Conservation (phyloP, 2,329 filamentous ascomycete genomes). For the Pseudocercospora eumusae region DNA sequence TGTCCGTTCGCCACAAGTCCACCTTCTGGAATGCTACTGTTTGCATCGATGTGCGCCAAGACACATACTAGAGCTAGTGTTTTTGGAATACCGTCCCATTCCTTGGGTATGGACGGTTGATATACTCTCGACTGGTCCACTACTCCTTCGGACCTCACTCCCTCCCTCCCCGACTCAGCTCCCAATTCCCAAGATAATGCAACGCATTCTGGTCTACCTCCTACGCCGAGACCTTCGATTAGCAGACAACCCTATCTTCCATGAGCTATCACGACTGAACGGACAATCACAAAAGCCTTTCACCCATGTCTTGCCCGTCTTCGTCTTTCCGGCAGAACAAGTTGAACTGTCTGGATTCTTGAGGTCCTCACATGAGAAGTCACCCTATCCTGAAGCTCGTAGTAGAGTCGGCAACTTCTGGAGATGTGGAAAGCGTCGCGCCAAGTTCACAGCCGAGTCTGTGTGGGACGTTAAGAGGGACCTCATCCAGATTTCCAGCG, state of each 20-base stretch:
- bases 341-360: conserved; percentile 75
- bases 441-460: conserved; percentile 70
- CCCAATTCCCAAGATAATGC: neutral
- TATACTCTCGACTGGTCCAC: neutral
- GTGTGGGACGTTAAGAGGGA: conserved; percentile 70
- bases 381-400: conserved; percentile 68
- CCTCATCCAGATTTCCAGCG: conserved; percentile 61
- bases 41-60: neutral
- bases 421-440: conserved; percentile 71
- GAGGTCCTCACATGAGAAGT: conserved; percentile 50
- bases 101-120: neutral
- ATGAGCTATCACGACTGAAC: conserved; percentile 55
- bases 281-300: conserved; percentile 47
- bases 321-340: conserved; percentile 68
- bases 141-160: neutral
- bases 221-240: conserved; percentile 72
- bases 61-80: neutral
- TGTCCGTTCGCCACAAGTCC: no score
- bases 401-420: conserved; percentile 68
- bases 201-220: conserved; percentile 66
- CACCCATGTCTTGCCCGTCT: conserved; percentile 72
- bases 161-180: neutral
- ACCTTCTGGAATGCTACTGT: neutral
- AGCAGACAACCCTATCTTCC: conserved; percentile 72
- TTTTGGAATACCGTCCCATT: neutral